Percentiles rank a stretch among this genome's conserved stretches.
phyloP scores from a whole-genome alignment of 139 green algal genomes.

The Haematococcus lacustris region DNA sequence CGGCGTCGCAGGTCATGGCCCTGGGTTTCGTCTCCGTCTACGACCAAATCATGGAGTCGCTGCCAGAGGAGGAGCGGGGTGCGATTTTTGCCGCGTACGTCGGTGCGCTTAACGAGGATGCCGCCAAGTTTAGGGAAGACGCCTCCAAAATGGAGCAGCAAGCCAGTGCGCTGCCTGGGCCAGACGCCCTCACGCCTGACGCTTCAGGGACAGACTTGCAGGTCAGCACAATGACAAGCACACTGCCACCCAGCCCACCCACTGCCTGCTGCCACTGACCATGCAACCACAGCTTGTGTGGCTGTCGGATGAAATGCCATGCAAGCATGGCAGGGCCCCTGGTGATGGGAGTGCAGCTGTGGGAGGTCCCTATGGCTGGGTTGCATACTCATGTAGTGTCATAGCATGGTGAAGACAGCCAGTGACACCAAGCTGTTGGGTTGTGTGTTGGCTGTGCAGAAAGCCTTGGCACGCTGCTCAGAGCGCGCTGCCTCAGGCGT shows the following conservation, averaged over 20 bases:
- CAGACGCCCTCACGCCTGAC: constrained; percentile 39
- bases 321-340: too few species aligned
- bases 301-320: not conserved
- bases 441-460: constrained; percentile 38
- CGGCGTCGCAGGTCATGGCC: constrained; percentile 73
- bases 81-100: constrained; percentile 76
- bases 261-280: too few species aligned
- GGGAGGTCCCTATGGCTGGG: too few species aligned
- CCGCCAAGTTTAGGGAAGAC: constrained; percentile 57
- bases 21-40: constrained; percentile 85
- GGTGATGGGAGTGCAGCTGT: too few species aligned
- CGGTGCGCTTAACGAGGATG: constrained; percentile 66
- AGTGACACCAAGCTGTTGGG: too few species aligned
- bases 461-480: constrained; percentile 57
- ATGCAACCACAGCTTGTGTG: not conserved
- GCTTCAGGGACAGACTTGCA: constrained; percentile 47
- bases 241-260: too few species aligned
- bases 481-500: constrained; percentile 28
- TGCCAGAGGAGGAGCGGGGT: constrained; percentile 26
- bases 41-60: constrained; percentile 76
- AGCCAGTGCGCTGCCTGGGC: constrained; percentile 28
- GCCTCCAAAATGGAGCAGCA: constrained; percentile 50
- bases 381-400: too few species aligned
- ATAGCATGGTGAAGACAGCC: too few species aligned
- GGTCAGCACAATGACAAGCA: too few species aligned